Conservation (phyloP, 1,139 yeast genomes). For the Yamadazyma songkhlaensis region DNA sequence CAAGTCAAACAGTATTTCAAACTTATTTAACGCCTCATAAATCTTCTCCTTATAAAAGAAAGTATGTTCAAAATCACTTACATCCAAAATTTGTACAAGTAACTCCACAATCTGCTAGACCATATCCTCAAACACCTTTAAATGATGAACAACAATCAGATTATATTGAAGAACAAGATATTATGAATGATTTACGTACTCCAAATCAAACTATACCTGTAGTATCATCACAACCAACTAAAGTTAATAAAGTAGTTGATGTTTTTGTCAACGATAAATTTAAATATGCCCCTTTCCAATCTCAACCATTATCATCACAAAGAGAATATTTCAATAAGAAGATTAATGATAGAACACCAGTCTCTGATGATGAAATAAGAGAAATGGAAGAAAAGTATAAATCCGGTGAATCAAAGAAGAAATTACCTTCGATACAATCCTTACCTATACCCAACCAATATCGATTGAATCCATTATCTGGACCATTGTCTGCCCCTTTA, state of each 20-base stretch:
- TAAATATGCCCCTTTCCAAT: slow-evolving; percentile 48
- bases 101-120: slow-evolving; percentile 14
- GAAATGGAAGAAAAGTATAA: slow-evolving; percentile 38
- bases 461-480: background rate
- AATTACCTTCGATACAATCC: slow-evolving; percentile 3
- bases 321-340: slow-evolving; percentile 32
- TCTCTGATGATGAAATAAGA: slow-evolving; percentile 34
- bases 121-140: background rate
- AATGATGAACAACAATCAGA: background rate
- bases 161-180: background rate
- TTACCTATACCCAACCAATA: background rate
- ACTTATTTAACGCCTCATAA: slow-evolving; percentile 18
- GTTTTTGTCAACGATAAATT: slow-evolving; percentile 49
- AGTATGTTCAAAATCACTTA: slow-evolving; percentile 11
- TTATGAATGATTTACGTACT: background rate
- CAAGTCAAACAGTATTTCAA: slow-evolving; percentile 5
- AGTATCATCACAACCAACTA: background rate
- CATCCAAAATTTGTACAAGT: slow-evolving; percentile 14
- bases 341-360: slow-evolving; percentile 31
- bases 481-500: background rate
- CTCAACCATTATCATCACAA: slow-evolving; percentile 58
- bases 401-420: slow-evolving; percentile 1
- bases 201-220: background rate
- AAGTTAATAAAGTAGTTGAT: slow-evolving; percentile 34
- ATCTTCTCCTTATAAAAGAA: slow-evolving; percentile 14